phyloP scores from a whole-genome alignment of 768 basidiomycete genomes.

The Mycena haematopus region DNA sequence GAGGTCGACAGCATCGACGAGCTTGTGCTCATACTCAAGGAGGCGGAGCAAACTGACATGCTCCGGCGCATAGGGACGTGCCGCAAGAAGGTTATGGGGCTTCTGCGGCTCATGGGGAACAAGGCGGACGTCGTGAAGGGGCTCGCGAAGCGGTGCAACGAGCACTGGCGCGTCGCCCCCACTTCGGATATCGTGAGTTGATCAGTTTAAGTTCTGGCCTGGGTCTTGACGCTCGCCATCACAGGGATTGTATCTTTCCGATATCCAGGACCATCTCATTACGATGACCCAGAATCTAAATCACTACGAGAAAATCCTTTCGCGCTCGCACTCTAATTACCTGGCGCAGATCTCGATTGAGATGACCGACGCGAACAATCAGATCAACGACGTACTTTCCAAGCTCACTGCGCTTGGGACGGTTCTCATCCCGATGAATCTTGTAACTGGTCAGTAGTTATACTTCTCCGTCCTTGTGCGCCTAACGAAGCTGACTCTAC shows the following conservation, averaged over 20 bases:
- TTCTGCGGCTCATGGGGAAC: conserved; percentile 96
- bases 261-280: conserved; percentile 95
- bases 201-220: background rate
- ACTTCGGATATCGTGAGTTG: conserved; percentile 90
- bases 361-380: conserved; percentile 99
- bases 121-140: conserved; percentile 99
- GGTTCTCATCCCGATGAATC: conserved; percentile 95
- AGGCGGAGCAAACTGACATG: conserved; percentile 98
- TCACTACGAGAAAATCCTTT: conserved; percentile 99
- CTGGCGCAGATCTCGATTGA: conserved; percentile 99
- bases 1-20: conserved; percentile 99
- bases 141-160: conserved; percentile 95
- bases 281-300: conserved; percentile 99
- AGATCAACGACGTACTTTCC: conserved; percentile 98
- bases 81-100: conserved; percentile 99
- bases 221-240: conserved; percentile 2
- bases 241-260: conserved; percentile 92
- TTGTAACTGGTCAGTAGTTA: conserved; percentile 79
- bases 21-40: conserved; percentile 94
- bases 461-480: background rate
- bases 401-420: conserved; percentile 98
- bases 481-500: conserved; percentile 4
- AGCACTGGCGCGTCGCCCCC: conserved; percentile 98
- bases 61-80: conserved; percentile 95
- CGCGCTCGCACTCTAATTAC: conserved; percentile 98